These are phyloP conservation scores for Paecilomyces niveus DNA, from an alignment of 2,329 filamentous ascomycete species.

Conservation along the genomic window DNA sequence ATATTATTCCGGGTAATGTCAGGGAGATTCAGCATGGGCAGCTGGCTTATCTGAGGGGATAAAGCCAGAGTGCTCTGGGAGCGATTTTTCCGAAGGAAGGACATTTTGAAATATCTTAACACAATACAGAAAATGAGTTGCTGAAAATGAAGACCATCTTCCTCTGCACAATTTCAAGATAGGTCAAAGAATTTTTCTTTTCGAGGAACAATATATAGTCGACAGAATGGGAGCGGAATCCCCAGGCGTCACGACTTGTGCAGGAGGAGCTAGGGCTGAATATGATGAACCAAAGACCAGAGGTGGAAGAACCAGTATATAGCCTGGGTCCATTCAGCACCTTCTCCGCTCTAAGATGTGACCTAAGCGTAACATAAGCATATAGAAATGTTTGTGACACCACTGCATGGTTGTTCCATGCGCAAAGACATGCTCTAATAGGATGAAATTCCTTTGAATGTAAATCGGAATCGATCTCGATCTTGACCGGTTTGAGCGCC, in stretches of 20 bases:
- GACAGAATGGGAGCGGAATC: neutral
- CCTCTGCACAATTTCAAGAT: neutral
- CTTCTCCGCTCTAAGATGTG: neutral
- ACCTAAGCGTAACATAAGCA: neutral
- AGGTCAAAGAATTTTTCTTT: neutral
- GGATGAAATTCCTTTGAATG: neutral
- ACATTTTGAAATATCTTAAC: neutral
- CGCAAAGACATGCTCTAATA: neutral
- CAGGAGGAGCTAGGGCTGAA: neutral
- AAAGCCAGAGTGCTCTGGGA: neutral
- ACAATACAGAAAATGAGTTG: neutral
- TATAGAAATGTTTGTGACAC: neutral
- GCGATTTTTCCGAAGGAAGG: neutral
- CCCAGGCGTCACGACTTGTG: neutral
- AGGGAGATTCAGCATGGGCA: conserved; percentile 28
- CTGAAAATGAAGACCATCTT: neutral
- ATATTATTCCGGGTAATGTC: conserved; percentile 36
- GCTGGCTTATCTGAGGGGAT: conserved; percentile 8
- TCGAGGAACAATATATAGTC: neutral
- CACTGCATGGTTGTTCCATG: neutral
- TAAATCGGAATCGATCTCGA: neutral
- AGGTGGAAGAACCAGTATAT: neutral
- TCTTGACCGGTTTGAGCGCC: neutral
- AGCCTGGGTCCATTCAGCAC: neutral
- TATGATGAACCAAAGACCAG: neutral